These are phyloP conservation scores for Mycena sanguinolenta DNA, from an alignment of 768 basidiomycete genomes.

Conservation along the genomic window DNA sequence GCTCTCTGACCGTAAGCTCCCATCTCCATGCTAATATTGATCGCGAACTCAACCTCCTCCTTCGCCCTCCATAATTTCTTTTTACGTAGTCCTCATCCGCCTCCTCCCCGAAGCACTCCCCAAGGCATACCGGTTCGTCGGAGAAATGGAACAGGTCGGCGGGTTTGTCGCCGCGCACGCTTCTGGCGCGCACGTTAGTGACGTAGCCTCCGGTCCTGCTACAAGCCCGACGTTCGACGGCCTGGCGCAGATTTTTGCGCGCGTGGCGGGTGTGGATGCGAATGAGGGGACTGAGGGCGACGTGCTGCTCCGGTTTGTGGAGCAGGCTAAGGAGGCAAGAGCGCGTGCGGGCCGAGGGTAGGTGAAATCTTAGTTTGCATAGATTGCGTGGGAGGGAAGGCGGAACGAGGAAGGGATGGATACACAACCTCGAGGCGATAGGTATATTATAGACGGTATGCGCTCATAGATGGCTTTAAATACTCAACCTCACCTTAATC, in stretches of 20 bases:
- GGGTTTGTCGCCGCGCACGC: constrained; percentile 56
- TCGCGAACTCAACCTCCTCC: background rate
- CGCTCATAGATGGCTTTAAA: too few species aligned
- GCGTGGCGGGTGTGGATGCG: constrained; percentile 45
- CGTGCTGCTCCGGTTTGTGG: constrained; percentile 50
- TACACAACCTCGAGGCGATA: too few species aligned
- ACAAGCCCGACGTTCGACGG: constrained; percentile 52
- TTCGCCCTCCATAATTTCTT: too few species aligned
- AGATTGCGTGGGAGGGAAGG: too few species aligned
- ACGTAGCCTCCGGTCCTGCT: too few species aligned
- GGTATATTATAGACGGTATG: too few species aligned
- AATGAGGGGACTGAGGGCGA: constrained; percentile 42
- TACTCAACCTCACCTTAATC: too few species aligned
- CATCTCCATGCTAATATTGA: background rate
- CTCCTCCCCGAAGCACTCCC: constrained; percentile 54
- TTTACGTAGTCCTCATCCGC: constrained; percentile 38
- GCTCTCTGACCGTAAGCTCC: constrained; percentile 46
- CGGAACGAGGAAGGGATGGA: too few species aligned
- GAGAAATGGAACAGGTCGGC: constrained; percentile 66
- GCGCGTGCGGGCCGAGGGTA: background rate
- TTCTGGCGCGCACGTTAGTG: too few species aligned
- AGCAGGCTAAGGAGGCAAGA: constrained; percentile 32
- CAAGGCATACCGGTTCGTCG: constrained; percentile 64
- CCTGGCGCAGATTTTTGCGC: constrained; percentile 52
- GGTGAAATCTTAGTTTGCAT: too few species aligned